Evolutionary conservation across 2,329 filamentous ascomycete genomes (phyloP).

Genomic region (Ambrosiella xylebori): DNA sequence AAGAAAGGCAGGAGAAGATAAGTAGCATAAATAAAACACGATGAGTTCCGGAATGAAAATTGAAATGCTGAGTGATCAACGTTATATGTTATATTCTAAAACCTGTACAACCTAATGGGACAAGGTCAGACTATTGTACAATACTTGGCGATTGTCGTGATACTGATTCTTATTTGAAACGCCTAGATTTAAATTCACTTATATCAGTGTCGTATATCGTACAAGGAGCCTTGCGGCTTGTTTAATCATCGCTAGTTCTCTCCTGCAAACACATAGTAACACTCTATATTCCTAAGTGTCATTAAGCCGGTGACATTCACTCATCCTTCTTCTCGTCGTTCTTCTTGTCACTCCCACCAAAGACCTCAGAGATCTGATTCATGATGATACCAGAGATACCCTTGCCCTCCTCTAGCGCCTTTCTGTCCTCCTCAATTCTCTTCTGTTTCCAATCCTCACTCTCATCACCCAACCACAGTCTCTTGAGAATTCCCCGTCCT

Average conservation of each 20-base stretch:
- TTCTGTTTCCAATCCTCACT: slow-evolving; percentile 36
- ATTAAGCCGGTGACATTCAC: not conserved
- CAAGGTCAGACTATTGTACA: no score
- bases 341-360: slow-evolving; percentile 15
- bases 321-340: not conserved
- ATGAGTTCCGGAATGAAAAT: not conserved
- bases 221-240: no score
- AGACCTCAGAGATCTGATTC: slow-evolving; percentile 40
- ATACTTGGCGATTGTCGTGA: no score
- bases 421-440: slow-evolving; percentile 32
- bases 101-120: no score
- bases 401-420: slow-evolving; percentile 37
- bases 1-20: not conserved
- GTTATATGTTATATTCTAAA: not conserved
- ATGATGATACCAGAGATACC: slow-evolving; percentile 39
- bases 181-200: no score
- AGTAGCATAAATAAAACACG: not conserved
- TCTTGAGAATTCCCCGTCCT: slow-evolving; percentile 23
- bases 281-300: not conserved
- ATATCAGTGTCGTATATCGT: no score
- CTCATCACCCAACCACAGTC: slow-evolving; percentile 43
- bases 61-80: not conserved
- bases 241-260: no score
- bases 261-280: not conserved
- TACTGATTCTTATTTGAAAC: no score